phyloP scores from a whole-genome alignment of 2,329 filamentous ascomycete genomes.

The Colletotrichum paranaense region DNA sequence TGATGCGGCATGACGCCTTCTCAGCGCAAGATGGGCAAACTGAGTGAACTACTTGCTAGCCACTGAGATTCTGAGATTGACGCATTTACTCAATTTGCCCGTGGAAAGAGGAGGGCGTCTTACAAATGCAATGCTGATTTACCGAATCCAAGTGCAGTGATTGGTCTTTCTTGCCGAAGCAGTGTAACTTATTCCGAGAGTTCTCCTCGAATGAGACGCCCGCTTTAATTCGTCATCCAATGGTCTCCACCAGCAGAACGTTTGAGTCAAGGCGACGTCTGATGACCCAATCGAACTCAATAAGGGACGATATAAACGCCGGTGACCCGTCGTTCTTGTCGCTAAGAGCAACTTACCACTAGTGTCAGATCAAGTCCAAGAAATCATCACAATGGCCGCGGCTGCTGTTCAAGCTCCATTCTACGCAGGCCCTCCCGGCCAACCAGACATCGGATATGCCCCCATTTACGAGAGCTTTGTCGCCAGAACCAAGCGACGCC shows the following conservation, averaged over 20 bases:
- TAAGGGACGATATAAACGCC: neutral
- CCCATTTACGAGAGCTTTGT: slow-evolving; percentile 66
- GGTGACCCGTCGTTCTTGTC: neutral
- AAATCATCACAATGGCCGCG: slow-evolving; percentile 39
- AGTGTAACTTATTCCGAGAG: neutral
- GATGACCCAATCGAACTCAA: neutral
- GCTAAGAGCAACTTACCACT: too few relatives aligned
- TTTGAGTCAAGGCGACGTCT: neutral
- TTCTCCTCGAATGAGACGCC: neutral
- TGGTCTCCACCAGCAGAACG: neutral
- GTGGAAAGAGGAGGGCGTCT: neutral
- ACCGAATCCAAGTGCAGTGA: neutral
- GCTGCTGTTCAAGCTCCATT: slow-evolving; percentile 32
- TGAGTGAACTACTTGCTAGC: neutral
- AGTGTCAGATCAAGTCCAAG: neutral
- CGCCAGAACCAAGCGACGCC: slow-evolving; percentile 57
- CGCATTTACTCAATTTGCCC: neutral
- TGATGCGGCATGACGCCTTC: slow-evolving; percentile 22
- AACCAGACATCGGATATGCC: slow-evolving; percentile 69
- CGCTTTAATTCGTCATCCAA: neutral
- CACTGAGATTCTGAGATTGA: neutral
- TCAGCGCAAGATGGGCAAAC: slow-evolving; percentile 10
- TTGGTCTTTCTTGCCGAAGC: neutral
- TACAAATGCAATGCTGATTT: slow-evolving; percentile 12
- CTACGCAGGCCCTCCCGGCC: slow-evolving; percentile 48